Evolutionary conservation across 2,329 filamentous ascomycete species (phyloP).

Genomic region (Claviceps africana): DNA sequence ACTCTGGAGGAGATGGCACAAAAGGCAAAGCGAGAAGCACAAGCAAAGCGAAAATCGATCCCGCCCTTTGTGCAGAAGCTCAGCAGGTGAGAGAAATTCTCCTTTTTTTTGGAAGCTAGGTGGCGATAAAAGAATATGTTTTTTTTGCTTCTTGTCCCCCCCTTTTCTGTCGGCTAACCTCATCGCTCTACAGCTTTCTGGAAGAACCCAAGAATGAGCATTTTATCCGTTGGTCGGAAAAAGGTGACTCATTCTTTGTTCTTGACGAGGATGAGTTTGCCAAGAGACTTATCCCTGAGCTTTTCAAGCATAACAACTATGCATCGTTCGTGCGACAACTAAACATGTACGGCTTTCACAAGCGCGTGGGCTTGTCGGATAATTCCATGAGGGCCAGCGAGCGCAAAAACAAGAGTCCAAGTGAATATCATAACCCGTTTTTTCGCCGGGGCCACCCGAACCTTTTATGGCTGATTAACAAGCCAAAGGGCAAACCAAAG

Average conservation of each 20-base stretch:
- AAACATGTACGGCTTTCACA: conserved; percentile 98
- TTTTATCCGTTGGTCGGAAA: conserved; percentile 91
- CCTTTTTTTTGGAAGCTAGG: not conserved
- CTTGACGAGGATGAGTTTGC: conserved; percentile 97
- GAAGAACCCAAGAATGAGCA: conserved; percentile 89
- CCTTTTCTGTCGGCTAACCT: not conserved
- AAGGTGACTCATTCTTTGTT: conserved; percentile 92
- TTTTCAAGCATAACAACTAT: conserved; percentile 99
- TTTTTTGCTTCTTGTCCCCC: not conserved
- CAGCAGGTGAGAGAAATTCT: conserved; percentile 56
- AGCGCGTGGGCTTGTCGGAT: conserved; percentile 82
- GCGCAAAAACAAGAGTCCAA: conserved; percentile 92
- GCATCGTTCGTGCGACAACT: conserved; percentile 90
- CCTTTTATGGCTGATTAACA: conserved; percentile 89
- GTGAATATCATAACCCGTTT: conserved; percentile 94
- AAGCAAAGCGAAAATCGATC: conserved; percentile 85
- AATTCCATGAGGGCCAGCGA: conserved; percentile 97
- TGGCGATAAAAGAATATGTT: too few relatives aligned
- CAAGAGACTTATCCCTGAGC: conserved; percentile 87
- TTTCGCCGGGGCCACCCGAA: conserved; percentile 90
- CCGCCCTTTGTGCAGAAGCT: conserved; percentile 96
- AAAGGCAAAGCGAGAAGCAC: conserved; percentile 73
- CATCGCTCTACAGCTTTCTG: conserved; percentile 52
- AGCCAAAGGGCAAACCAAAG: conserved; percentile 58
- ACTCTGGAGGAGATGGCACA: conserved; percentile 66